phyloP scores from a whole-genome alignment of 169 alveolate genomes.

The Plasmodium cynomolgi region DNA sequence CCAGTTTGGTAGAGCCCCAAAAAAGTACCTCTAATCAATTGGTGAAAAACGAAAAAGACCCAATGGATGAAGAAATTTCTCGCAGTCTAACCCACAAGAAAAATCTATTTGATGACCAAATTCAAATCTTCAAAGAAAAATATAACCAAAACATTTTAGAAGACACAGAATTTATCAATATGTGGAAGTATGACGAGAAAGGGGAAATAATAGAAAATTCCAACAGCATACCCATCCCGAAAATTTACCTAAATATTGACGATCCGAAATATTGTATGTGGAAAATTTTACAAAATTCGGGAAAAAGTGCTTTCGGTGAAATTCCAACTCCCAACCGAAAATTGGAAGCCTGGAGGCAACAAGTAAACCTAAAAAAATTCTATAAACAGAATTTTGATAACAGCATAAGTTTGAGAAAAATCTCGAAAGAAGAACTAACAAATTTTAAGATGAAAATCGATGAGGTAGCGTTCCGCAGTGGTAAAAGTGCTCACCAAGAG shows the following conservation, averaged over 20 bases:
- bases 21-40: not conserved
- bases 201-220: conserved; percentile 48
- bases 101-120: conserved; percentile 53
- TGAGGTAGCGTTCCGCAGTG: not conserved
- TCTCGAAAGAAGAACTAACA: conserved; percentile 60
- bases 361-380: conserved; percentile 65
- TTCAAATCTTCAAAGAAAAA: conserved; percentile 45
- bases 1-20: not conserved
- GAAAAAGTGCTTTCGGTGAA: conserved; percentile 64
- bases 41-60: not conserved
- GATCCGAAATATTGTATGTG: conserved; percentile 60
- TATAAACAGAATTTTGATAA: conserved; percentile 67
- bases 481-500: not conserved
- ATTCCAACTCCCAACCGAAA: conserved; percentile 73
- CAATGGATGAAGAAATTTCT: conserved; percentile 53
- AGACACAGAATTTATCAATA: conserved; percentile 49
- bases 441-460: conserved; percentile 52
- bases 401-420: conserved; percentile 61
- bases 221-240: conserved; percentile 53
- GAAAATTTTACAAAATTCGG: conserved; percentile 75
- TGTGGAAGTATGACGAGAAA: conserved; percentile 67
- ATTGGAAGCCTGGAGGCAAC: conserved; percentile 77
- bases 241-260: conserved; percentile 70
- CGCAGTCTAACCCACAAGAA: conserved; percentile 38
- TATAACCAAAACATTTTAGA: conserved; percentile 54